A percentile compares a stretch with the other conserved stretches of the same genome.
These are phyloP conservation scores for Lichtheimia ramosa DNA, from an alignment of 371 early-diverging fungal genomes.

Conservation along the genomic window DNA sequence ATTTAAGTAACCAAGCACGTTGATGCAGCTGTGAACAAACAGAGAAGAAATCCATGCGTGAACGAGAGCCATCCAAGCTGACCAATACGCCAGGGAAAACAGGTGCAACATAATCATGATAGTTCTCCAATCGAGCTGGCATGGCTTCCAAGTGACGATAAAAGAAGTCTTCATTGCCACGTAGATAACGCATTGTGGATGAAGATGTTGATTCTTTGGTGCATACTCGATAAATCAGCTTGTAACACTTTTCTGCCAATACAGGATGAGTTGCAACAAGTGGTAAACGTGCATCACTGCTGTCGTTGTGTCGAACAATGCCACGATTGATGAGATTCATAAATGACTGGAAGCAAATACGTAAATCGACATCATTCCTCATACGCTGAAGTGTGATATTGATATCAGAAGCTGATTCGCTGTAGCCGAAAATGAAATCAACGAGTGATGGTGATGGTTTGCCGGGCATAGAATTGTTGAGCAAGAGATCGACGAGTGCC, in stretches of 20 bases:
- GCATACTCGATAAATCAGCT: constrained; percentile 81
- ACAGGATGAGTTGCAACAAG: constrained; percentile 74
- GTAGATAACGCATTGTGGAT: constrained; percentile 79
- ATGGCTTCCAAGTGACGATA: constrained; percentile 58
- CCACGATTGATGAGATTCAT: constrained; percentile 66
- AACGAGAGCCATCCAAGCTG: constrained; percentile 22
- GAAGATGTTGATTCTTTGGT: constrained; percentile 65
- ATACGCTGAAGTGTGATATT: constrained; percentile 39
- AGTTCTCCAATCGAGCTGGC: constrained; percentile 44
- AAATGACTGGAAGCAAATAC: constrained; percentile 68
- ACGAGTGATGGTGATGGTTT: constrained; percentile 69
- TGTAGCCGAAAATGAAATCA: constrained; percentile 83
- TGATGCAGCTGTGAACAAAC: constrained; percentile 76
- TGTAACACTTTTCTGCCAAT: constrained; percentile 84
- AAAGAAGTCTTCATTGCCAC: constrained; percentile 78
- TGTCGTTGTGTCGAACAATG: constrained; percentile 20
- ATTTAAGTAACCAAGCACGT: constrained; percentile 86
- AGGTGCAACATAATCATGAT: constrained; percentile 20
- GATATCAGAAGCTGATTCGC: constrained; percentile 10
- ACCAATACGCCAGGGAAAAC: constrained; percentile 19
- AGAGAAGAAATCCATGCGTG: constrained; percentile 48
- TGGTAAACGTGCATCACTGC: constrained; percentile 23
- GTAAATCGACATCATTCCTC: constrained; percentile 30
- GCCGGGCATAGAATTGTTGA: constrained; percentile 55
- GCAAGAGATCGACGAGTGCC: constrained; percentile 71